Conservation (phyloP, 306 rosid genomes). For the Crotalaria pallida region DNA sequence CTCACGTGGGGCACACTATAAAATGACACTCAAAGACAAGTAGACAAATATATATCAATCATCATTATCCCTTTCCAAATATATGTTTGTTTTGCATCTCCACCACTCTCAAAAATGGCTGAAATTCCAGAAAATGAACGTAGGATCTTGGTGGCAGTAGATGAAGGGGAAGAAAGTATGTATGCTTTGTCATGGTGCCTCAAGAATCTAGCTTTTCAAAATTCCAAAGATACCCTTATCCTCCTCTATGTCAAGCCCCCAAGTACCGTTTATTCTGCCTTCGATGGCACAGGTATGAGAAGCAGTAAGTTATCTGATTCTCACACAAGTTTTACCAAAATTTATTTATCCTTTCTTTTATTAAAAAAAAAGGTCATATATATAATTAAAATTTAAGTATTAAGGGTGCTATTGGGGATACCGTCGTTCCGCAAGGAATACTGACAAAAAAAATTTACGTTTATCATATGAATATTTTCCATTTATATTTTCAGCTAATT, state of each 20-base stretch:
- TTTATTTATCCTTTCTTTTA: no score
- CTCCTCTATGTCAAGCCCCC: conserved; percentile 69
- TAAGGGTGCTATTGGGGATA: no score
- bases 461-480: no score
- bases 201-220: conserved; percentile 41
- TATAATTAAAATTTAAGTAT: no score
- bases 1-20: neutral
- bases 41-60: neutral
- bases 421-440: no score
- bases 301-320: no score
- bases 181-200: conserved; percentile 82
- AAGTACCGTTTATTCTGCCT: conserved; percentile 36
- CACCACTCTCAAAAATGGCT: conserved; percentile 31
- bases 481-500: no score
- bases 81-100: no score
- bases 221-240: conserved; percentile 58
- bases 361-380: no score
- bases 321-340: no score
- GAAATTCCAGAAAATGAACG: conserved; percentile 39
- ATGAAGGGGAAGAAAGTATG: conserved; percentile 84
- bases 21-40: neutral
- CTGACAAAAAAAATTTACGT: no score
- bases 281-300: conserved; percentile 70
- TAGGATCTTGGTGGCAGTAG: conserved; percentile 77
- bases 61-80: no score